phyloP scores from a whole-genome alignment of 1,284 basidiomycete species.

The Microbotryum saponariae region DNA sequence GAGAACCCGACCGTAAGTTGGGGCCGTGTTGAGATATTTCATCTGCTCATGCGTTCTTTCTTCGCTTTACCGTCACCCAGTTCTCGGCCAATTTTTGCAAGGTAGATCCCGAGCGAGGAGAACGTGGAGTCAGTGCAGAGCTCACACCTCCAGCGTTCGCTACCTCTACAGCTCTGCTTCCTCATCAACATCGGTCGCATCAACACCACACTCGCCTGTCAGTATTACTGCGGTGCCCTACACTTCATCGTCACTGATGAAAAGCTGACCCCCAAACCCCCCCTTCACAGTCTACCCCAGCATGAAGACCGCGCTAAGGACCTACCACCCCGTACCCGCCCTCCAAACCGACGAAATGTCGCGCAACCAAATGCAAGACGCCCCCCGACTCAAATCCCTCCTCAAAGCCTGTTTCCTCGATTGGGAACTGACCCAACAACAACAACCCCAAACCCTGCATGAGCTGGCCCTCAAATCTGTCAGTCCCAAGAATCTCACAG shows the following conservation, averaged over 20 bases:
- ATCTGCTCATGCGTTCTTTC: slow-evolving; percentile 38
- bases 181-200: slow-evolving; percentile 87
- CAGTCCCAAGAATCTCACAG: slow-evolving; percentile 30
- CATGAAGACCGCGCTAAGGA: slow-evolving; percentile 71
- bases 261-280: neutral
- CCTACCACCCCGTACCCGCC: slow-evolving; percentile 72
- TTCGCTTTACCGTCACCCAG: slow-evolving; percentile 44
- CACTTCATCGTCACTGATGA: neutral
- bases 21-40: neutral
- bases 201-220: slow-evolving; percentile 89
- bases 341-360: slow-evolving; percentile 58
- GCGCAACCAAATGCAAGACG: slow-evolving; percentile 67
- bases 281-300: slow-evolving; percentile 47
- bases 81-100: slow-evolving; percentile 74
- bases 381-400: slow-evolving; percentile 67
- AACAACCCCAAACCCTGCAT: slow-evolving; percentile 60
- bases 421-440: slow-evolving; percentile 51
- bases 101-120: neutral
- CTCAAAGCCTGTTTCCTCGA: slow-evolving; percentile 67
- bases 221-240: slow-evolving; percentile 37
- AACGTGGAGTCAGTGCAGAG: too few species aligned
- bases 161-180: slow-evolving; percentile 55
- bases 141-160: too few species aligned
- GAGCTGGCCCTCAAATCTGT: slow-evolving; percentile 55
- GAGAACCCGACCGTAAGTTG: slow-evolving; percentile 41